Base-by-base conservation (phyloP, 164 flowering plant genomes). In the Piper longum region DNA sequence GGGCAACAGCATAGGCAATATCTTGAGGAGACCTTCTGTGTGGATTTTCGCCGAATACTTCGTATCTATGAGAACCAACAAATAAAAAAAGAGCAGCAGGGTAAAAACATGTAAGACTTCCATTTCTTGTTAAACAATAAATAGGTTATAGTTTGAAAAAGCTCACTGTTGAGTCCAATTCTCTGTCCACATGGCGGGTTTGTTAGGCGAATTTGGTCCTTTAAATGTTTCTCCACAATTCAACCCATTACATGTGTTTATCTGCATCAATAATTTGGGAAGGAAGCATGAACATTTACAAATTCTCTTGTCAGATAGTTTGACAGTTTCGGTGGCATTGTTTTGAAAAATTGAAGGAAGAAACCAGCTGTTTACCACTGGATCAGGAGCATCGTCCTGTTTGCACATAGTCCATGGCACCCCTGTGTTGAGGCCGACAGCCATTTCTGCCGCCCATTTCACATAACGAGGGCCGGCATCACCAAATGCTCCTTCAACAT, bases 351-450 rank as follows among this genome's bases (percentile, higher is more conserved):
- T 48, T 9, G 8, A 54, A 48, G 52, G 40, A 40, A 57, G 64
- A 54, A 26, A 16, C n/a, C 40, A 40, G 57, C n/a, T 62, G 60
- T 85, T 83, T 64, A 95, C 99, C 87, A 95, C 91, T 61, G 86
- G 75, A 67, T 83, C 87, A 61, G 99, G 99, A 77, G 93, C 86
- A 81, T 95, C 95, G 68, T 66, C 75, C 69, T 95, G 99, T 70
- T 88, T 86, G 74, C 99, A 95, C 99, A 95, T 95, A 44, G 91
- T 87, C 99, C 99, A 95, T 60, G 99, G 99, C 9, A 95, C 95
- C 56, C 97, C 96, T n/a, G 74, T 91, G 71, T 95, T 72, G 70
- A 87, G 99, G 66, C 95, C 80, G 77, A 95, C 74, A 51, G 99
- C 97, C 96, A 95, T 95, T 19, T 70, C 64, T 44, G 93, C 91